phyloP scores from a whole-genome alignment of 2,329 filamentous ascomycete species.

The Aureobasidium pullulans region DNA sequence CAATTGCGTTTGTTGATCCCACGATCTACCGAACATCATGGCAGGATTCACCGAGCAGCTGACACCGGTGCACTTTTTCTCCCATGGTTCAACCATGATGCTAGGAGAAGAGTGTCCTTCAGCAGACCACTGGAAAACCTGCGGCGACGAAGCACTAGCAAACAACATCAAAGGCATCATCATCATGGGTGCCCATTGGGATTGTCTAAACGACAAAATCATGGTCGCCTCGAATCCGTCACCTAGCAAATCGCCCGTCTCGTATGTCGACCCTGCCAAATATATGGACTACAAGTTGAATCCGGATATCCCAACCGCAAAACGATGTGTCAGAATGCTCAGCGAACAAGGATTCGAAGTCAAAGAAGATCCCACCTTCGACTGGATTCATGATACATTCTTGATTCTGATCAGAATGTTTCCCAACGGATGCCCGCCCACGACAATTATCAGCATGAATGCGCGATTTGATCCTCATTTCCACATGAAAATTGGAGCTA shows the following conservation, averaged over 20 bases:
- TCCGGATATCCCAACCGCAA: conserved; percentile 49
- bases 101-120: conserved; percentile 56
- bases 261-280: not conserved
- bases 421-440: conserved; percentile 54
- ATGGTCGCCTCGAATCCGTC: not conserved
- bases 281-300: conserved; percentile 50
- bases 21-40: not conserved
- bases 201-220: not conserved
- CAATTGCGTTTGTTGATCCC: no score
- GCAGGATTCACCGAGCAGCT: no score
- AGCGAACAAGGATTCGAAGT: conserved; percentile 47
- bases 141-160: conserved; percentile 54
- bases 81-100: conserved; percentile 67
- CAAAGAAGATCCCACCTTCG: conserved; percentile 47
- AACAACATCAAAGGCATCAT: conserved; percentile 55
- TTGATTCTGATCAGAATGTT: conserved; percentile 65
- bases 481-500: conserved; percentile 51
- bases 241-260: not conserved
- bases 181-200: conserved; percentile 45
- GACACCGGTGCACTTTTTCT: conserved; percentile 59
- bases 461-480: conserved; percentile 49
- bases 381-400: conserved; percentile 68
- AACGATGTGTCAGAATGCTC: conserved; percentile 47
- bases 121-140: conserved; percentile 58
- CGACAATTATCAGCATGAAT: conserved; percentile 52